Evolutionary conservation across 2,329 filamentous ascomycete genomes (phyloP), one percentile per base, ranked within the genome.

Genomic region (Huntiella decipiens): DNA sequence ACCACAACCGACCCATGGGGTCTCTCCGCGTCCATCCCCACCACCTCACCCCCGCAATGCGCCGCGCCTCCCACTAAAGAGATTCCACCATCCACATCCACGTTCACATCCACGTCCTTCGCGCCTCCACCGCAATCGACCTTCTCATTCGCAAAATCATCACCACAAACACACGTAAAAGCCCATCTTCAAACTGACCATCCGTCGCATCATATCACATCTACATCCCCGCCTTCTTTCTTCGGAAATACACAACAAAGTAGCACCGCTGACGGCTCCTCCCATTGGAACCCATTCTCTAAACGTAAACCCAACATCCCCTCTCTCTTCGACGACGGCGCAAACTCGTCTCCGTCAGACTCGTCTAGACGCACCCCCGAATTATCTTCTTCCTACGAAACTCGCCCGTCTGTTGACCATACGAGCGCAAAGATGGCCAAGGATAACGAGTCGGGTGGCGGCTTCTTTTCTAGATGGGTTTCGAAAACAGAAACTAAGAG

Each of bases 321-420:
- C 4, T 34, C 45, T 2, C 12, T 43, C 17, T 39, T 43, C 12
- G 45, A 43, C 15, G 34, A 47, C 33, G 40, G 45, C 34, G 40
- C 45, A 44, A 48, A 17, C 12, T 39, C 46, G 12, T 48, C 46
- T 5, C 46, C 46, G n/a, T 44, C 46, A 11, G 46, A 44, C 15
- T 44, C 41, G 4, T 44, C 46, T n/a, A 48, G 33, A n/a, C 22
- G 35, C 28, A 32, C 43, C 4, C 46, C 41, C 2, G 46, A 48
- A 11, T 22, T 48, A n/a, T 44, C 46, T 6, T 48, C 46, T 19
- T 48, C 46, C 10, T 48, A 38, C 35, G 44, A 44, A 35, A 33
- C 35, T 37, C 43, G 38, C 15, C 12, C 22, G 16, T 40, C 46
- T n/a, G 44, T 44, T 40, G 46, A 48, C 40, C 40, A 48, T 22